Evolutionary conservation across 371 early-diverging fungal genomes (phyloP), one percentile per base, ranked within the genome.

Genomic region (Mucor piriformis): DNA sequence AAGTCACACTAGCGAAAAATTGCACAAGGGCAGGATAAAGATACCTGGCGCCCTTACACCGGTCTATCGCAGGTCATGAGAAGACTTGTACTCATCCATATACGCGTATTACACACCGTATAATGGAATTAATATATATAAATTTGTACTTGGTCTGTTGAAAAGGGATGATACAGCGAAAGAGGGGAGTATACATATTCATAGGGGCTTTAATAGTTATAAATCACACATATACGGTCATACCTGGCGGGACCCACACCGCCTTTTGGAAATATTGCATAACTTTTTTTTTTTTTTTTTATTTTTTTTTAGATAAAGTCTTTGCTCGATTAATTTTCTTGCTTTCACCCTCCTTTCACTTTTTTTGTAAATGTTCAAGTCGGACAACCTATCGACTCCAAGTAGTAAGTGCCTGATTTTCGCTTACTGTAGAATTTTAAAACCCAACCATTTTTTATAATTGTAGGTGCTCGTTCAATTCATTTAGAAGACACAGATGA

Each of bases 401-500:
- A 46, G 18, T 46, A 46, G 46, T 46, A 46, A 21, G 46, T 38
- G 38, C 15, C 3, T n/a, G 6, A 2, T n/a, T 38, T 16, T 43
- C 20, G 15, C 10, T 6, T 16, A 24, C 24, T 24, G 3, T 3
- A 13, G 3, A 11, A 21, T 11, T 46, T 46, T 46, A 11, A 46
- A 46, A 46, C 46, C 21, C 46, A 46, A 46, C 11, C n/a, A 13
- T 37, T 37, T 20, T 23, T 18, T 5, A 6, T 7, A 12, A 18
- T 38, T 13, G 24, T 54, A 67, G 67, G 62, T 43, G 29, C 62
- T 15, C 29, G 33, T 12, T 62, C 67, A 1, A 49, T 62, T 33
- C 51, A 37, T 32, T 25, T 62, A n/a, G 67, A 62, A 15, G 67
- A 67, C 27, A 58, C 51, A 15, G 67, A 67, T 24, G 58, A 62